phyloP scores from a whole-genome alignment of 768 basidiomycete genomes.

The Dictyophora rubrovolvata region DNA sequence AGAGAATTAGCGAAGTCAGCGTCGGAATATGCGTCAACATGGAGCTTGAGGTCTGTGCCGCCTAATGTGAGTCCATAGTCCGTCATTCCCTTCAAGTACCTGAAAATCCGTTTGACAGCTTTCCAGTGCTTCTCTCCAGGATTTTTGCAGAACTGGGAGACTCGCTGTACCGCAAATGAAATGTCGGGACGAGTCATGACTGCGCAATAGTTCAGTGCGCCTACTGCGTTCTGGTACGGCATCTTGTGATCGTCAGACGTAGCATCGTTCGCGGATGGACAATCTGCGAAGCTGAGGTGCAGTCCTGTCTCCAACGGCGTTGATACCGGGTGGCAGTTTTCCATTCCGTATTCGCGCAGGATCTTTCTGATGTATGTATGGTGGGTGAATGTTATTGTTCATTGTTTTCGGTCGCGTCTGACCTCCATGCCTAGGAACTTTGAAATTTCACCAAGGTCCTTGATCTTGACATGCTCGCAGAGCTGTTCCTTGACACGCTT shows the following conservation, averaged over 20 bases:
- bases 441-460: background rate
- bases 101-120: slow-evolving; percentile 8
- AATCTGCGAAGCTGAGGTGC: slow-evolving; percentile 4
- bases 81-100: slow-evolving; percentile 1
- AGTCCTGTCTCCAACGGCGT: slow-evolving; percentile 16
- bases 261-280: background rate
- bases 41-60: background rate
- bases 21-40: background rate
- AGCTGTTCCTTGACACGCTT: slow-evolving; percentile 21
- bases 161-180: slow-evolving; percentile 11
- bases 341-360: slow-evolving; percentile 12
- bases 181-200: slow-evolving; percentile 19
- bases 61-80: background rate
- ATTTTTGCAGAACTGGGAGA: slow-evolving; percentile 10
- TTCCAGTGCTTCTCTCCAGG: slow-evolving; percentile 9
- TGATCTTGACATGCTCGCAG: background rate
- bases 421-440: slow-evolving; percentile 3
- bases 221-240: slow-evolving; percentile 10
- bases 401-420: background rate
- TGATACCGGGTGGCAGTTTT: slow-evolving; percentile 8
- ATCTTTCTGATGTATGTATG: slow-evolving; percentile 4
- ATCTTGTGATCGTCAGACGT: background rate
- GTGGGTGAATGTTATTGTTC: slow-evolving; percentile 1
- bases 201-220: slow-evolving; percentile 15
- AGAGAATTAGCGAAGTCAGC: background rate